Conservation (phyloP, 345 rosid genomes). For the Zanthoxylum bungeanum region DNA sequence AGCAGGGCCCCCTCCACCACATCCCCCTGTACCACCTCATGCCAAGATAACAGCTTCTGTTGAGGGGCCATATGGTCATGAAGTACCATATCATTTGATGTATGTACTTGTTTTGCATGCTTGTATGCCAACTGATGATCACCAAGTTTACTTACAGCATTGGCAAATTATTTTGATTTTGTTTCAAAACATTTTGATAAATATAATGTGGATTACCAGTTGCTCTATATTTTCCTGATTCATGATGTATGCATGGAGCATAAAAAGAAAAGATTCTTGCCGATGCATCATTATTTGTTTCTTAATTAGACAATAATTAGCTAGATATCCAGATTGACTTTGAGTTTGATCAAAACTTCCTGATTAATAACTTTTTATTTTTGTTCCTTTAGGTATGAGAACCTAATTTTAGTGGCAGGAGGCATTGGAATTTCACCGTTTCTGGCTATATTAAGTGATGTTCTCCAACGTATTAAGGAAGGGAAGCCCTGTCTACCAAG, state of each 20-base stretch:
- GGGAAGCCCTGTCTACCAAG: constrained; percentile 68
- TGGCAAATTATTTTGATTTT: neutral
- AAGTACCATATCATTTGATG: constrained; percentile 74
- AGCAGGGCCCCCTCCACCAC: neutral
- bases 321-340: neutral
- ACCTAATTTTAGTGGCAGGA: constrained; percentile 84
- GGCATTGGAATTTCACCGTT: constrained; percentile 93
- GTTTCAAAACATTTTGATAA: neutral
- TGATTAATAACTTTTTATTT: neutral
- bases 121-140: neutral
- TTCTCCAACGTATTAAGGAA: constrained; percentile 62
- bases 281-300: neutral
- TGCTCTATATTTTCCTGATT: neutral
- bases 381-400: constrained; percentile 58
- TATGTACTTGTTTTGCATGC: constrained; percentile 22
- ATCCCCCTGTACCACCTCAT: constrained; percentile 13
- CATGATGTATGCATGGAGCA: neutral
- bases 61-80: constrained; percentile 96
- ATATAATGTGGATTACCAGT: neutral
- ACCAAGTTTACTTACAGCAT: neutral
- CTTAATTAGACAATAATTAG: neutral
- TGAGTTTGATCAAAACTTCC: neutral
- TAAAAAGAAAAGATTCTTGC: neutral
- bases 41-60: constrained; percentile 62
- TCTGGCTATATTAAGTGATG: constrained; percentile 75